Conservation (phyloP, 345 rosid genomes). For the Durio zibethinus region DNA sequence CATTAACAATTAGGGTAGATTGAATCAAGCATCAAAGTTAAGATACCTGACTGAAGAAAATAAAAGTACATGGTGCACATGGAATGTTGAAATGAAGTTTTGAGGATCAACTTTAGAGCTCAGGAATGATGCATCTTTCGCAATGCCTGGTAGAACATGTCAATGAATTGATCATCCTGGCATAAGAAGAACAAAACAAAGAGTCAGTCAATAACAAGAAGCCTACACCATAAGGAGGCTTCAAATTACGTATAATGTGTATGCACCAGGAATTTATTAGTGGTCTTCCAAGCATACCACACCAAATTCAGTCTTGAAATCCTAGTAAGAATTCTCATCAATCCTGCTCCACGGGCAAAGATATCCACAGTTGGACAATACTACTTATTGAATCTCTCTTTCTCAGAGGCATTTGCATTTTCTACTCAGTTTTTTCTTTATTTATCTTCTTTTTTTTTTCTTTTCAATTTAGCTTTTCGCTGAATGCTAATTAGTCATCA, state of each 20-base stretch:
- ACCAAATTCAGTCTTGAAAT: neutral
- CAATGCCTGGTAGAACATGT: constrained; percentile 56
- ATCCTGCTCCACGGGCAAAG: neutral
- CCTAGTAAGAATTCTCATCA: neutral
- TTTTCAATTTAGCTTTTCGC: neutral
- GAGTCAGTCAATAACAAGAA: constrained; percentile 1
- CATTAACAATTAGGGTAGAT: neutral
- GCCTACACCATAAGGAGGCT: neutral
- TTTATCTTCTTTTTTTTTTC: neutral
- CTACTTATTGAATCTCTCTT: neutral
- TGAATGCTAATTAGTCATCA: neutral
- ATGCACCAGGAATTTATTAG: neutral
- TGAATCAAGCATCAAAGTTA: neutral
- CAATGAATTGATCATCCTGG: constrained; percentile 65
- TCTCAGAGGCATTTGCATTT: neutral
- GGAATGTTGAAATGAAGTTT: neutral
- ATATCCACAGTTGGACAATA: neutral
- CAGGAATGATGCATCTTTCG: constrained; percentile 46
- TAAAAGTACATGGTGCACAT: neutral
- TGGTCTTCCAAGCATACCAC: neutral
- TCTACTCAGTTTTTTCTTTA: neutral
- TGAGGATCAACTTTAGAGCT: constrained; percentile 12
- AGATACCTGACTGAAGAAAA: constrained; percentile 6
- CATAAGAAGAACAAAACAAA: constrained; percentile 9
- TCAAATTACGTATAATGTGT: neutral